Conservation (phyloP, 805 yeast species). For the Myxozyma melibiosi region DNA sequence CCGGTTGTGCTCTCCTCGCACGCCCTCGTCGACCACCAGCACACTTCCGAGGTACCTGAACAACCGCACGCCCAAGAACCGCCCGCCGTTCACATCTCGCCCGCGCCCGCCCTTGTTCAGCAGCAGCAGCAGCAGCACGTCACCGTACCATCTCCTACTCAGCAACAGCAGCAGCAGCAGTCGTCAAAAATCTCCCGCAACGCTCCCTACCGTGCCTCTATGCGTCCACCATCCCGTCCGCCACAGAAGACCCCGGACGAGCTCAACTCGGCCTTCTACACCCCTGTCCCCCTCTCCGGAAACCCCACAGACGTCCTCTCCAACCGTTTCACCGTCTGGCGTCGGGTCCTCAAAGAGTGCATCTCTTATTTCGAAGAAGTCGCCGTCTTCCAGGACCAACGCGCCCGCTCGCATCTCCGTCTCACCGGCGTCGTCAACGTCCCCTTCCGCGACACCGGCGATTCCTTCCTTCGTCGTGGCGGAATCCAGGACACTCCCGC, state of each 20-base stretch:
- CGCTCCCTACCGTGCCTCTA: slow-evolving; percentile 3
- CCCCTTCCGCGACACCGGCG: slow-evolving; percentile 30
- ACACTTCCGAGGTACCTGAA: background rate
- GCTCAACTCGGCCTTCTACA: slow-evolving; percentile 16
- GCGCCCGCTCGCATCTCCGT: slow-evolving; percentile 77
- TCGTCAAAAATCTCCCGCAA: slow-evolving; percentile 8
- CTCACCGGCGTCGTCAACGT: slow-evolving; percentile 76
- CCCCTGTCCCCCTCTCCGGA: slow-evolving; percentile 56
- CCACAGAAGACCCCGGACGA: slow-evolving; percentile 14
- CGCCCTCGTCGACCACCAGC: background rate
- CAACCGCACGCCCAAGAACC: background rate
- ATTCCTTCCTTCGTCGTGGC: slow-evolving; percentile 44
- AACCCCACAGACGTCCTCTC: slow-evolving; percentile 89
- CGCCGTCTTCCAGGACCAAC: slow-evolving; percentile 84
- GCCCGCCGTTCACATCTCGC: background rate
- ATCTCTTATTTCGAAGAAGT: slow-evolving; percentile 75
- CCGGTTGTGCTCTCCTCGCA: background rate
- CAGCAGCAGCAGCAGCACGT: background rate
- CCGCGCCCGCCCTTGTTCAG: background rate
- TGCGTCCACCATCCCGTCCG: slow-evolving; percentile 1
- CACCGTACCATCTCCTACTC: too few relatives aligned
- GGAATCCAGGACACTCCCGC: slow-evolving; percentile 38
- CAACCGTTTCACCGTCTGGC: slow-evolving; percentile 82
- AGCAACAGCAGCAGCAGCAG: slow-evolving; percentile 13
- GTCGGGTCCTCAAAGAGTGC: slow-evolving; percentile 72